Percentiles rank a stretch among this genome's conserved stretches.
Evolutionary conservation across 352 stramenopile species (phyloP).

Genomic region (Globisporangium solare): DNA sequence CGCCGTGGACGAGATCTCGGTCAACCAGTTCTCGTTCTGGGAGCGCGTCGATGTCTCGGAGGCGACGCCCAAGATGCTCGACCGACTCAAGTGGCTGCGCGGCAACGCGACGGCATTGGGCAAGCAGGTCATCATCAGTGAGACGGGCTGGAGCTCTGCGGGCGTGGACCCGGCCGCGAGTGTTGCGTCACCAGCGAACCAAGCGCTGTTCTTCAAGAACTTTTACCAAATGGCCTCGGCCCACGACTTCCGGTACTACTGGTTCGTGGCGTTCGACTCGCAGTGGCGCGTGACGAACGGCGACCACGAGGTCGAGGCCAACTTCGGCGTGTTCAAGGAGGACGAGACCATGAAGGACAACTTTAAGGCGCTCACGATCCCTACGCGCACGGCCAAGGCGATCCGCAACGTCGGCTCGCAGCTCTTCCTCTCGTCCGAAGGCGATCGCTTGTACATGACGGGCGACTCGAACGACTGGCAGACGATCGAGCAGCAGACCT

Average conservation of each 20-base stretch:
- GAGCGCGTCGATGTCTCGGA: constrained; percentile 45
- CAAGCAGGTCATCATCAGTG: constrained; percentile 66
- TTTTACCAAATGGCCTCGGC: constrained; percentile 52
- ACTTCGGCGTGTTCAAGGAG: constrained; percentile 62
- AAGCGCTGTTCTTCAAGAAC: constrained; percentile 65
- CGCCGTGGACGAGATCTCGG: constrained; percentile 58
- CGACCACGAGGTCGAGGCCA: constrained; percentile 44
- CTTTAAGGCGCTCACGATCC: constrained; percentile 40
- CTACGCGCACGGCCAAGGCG: constrained; percentile 15
- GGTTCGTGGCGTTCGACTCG: constrained; percentile 68
- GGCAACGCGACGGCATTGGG: constrained; percentile 31
- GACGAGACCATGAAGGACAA: constrained; percentile 52
- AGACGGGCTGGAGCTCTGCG: constrained; percentile 59
- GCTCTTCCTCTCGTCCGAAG: constrained; percentile 23
- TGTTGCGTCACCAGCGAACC: constrained; percentile 39
- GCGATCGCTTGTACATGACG: constrained; percentile 34
- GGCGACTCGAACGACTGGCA: constrained; percentile 38
- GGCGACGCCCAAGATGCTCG: constrained; percentile 38
- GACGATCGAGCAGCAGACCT: constrained; percentile 49
- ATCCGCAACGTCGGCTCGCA: constrained; percentile 18
- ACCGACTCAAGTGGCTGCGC: constrained; percentile 49
- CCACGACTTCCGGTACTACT: constrained; percentile 64
- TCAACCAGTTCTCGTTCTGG: constrained; percentile 85
- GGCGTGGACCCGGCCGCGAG: constrained; percentile 25
- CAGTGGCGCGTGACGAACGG: constrained; percentile 45